Evolutionary conservation across 2,329 filamentous ascomycete species (phyloP).

Genomic region (Penicillium sp.): DNA sequence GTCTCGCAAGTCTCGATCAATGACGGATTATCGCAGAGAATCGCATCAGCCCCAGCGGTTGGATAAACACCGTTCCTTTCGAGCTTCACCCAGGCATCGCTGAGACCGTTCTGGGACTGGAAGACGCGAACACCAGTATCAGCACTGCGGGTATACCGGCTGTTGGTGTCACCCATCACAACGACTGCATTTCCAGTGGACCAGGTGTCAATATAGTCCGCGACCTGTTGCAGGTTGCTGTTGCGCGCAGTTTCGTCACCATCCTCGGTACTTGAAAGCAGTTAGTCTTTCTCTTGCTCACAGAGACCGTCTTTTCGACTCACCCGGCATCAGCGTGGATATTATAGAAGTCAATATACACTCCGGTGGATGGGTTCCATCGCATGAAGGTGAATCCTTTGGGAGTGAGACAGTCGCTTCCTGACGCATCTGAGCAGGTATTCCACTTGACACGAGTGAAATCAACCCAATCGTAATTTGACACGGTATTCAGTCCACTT

Average conservation of each 20-base stretch:
- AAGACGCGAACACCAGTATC: constrained; percentile 58
- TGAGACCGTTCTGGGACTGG: constrained; percentile 56
- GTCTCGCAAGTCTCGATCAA: constrained; percentile 62
- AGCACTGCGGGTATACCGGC: constrained; percentile 61
- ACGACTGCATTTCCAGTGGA: constrained; percentile 65
- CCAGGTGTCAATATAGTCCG: constrained; percentile 59
- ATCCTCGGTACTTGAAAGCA: constrained; percentile 44
- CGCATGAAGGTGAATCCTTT: constrained; percentile 73
- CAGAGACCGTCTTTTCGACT: constrained; percentile 42
- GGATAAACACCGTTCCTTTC: constrained; percentile 54
- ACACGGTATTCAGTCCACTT: constrained; percentile 66
- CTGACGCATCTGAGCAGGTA: constrained; percentile 55
- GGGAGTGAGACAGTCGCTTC: constrained; percentile 66
- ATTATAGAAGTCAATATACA: constrained; percentile 68
- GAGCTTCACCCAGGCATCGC: constrained; percentile 64
- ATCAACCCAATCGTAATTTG: constrained; percentile 61
- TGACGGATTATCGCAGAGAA: constrained; percentile 63
- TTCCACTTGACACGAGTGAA: constrained; percentile 63
- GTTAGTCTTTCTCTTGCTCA: background rate
- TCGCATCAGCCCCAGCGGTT: constrained; percentile 39
- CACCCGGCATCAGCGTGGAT: constrained; percentile 67
- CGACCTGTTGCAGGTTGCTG: constrained; percentile 63
- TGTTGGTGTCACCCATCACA: constrained; percentile 68
- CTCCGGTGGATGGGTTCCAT: constrained; percentile 54
- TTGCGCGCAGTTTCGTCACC: constrained; percentile 61